Conservation (phyloP, 331 rosid species). For the Erythrophleum ivorense region DNA sequence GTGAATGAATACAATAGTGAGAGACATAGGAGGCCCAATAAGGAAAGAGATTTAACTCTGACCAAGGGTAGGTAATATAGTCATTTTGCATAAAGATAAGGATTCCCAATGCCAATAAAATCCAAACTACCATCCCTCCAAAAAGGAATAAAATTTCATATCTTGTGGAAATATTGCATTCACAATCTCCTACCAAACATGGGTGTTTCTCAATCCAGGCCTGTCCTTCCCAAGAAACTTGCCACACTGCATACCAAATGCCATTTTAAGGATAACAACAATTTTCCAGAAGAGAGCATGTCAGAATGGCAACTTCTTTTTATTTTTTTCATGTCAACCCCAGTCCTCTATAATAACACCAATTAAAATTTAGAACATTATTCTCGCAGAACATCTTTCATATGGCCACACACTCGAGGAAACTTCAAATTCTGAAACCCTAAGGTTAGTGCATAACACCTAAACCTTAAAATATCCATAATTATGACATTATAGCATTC, state of each 20-base stretch:
- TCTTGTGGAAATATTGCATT: not conserved
- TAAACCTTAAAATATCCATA: not conserved
- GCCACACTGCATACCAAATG: too few relatives aligned
- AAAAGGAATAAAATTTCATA: not conserved
- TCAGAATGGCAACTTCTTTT: not conserved
- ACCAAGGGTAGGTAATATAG: not conserved
- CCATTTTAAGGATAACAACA: too few relatives aligned
- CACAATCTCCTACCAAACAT: not conserved
- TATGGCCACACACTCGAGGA: not conserved
- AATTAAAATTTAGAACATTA: not conserved
- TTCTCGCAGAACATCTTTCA: not conserved
- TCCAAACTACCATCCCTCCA: not conserved
- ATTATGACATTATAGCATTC: not conserved
- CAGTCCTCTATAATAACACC: conserved; percentile 1
- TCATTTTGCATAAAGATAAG: not conserved
- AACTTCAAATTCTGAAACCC: not conserved
- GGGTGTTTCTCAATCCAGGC: too few relatives aligned
- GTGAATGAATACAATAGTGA: not conserved
- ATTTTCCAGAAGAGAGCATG: not conserved
- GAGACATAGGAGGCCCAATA: not conserved
- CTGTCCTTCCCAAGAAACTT: too few relatives aligned
- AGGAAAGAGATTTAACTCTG: not conserved
- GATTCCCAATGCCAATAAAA: not conserved
- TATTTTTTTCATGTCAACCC: not conserved
- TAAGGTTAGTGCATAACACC: too few relatives aligned